Conservation (phyloP, 192 early-diverging fungal genomes). For the Coemansia biformis region DNA sequence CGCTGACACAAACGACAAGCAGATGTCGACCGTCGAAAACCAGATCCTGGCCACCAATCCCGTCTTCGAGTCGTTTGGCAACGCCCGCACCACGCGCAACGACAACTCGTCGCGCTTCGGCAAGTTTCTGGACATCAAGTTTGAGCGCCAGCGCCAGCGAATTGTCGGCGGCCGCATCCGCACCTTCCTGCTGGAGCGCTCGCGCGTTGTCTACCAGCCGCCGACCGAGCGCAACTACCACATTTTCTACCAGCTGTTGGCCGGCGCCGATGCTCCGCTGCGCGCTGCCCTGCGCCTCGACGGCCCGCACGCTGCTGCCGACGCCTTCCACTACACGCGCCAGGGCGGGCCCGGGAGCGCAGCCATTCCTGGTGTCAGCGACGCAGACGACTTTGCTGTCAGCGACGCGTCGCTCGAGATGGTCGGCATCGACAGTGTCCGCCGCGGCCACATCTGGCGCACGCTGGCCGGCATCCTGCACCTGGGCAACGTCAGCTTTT, state of each 20-base stretch:
- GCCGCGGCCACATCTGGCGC: slow-evolving; percentile 78
- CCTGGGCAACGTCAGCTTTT: slow-evolving; percentile 78
- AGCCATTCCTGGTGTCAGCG: slow-evolving; percentile 52
- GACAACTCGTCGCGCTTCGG: slow-evolving; percentile 84
- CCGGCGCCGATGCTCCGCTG: slow-evolving; percentile 68
- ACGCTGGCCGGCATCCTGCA: slow-evolving; percentile 84
- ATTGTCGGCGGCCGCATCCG: slow-evolving; percentile 82
- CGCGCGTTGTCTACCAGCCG: slow-evolving; percentile 63
- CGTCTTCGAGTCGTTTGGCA: slow-evolving; percentile 87
- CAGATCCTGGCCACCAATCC: slow-evolving; percentile 68
- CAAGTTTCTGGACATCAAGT: slow-evolving; percentile 82
- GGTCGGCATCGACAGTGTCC: slow-evolving; percentile 71
- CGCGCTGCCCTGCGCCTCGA: slow-evolving; percentile 64
- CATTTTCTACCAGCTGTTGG: slow-evolving; percentile 93
- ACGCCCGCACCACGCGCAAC: slow-evolving; percentile 72
- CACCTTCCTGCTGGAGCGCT: slow-evolving; percentile 84
- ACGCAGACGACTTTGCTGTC: slow-evolving; percentile 57
- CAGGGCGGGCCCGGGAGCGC: slow-evolving; percentile 50
- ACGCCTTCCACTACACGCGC: slow-evolving; percentile 43
- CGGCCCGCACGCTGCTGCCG: slow-evolving; percentile 60
- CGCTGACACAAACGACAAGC: slow-evolving; percentile 48
- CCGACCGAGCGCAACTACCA: slow-evolving; percentile 85
- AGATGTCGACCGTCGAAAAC: slow-evolving; percentile 44
- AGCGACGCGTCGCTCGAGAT: slow-evolving; percentile 78
- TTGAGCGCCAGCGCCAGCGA: slow-evolving; percentile 70